A percentile compares a stretch with the other conserved stretches of the same genome.
phyloP scores from a whole-genome alignment of 2,329 filamentous ascomycete genomes.

The Ceratocystis variospora region DNA sequence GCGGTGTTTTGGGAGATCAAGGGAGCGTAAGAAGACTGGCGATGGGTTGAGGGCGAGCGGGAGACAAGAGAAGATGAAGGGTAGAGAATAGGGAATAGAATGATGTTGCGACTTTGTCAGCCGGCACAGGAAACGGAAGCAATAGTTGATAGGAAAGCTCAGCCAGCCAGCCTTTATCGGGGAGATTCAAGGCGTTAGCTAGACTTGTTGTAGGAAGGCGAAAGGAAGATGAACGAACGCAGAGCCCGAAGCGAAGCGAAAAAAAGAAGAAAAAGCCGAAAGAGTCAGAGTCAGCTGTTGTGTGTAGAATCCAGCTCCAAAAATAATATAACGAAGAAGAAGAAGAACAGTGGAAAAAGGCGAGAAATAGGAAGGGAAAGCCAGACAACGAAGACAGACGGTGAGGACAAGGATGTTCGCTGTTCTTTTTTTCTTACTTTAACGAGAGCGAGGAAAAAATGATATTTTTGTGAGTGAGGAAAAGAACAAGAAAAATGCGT shows the following conservation, averaged over 20 bases:
- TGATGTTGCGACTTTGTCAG: not conserved
- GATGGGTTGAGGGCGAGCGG: not conserved
- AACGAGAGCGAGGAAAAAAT: constrained; percentile 1
- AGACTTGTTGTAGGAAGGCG: not conserved
- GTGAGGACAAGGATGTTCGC: constrained; percentile 1
- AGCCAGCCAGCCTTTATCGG: no score
- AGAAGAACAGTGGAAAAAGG: not conserved
- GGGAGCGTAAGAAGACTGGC: not conserved
- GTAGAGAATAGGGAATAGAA: not conserved
- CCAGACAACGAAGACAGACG: constrained; percentile 3
- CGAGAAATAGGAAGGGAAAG: not conserved
- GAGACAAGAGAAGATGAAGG: not conserved
- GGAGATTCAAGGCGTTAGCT: not conserved
- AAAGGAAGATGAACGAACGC: not conserved
- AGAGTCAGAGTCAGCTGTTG: not conserved
- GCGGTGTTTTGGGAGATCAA: constrained; percentile 49
- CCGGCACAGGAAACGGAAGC: no score
- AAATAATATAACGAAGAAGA: not conserved
- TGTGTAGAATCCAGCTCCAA: not conserved
- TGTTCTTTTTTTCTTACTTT: not conserved
- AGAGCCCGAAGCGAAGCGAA: not conserved
- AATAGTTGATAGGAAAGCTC: no score
- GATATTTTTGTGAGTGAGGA: not conserved
- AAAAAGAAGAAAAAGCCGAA: not conserved
- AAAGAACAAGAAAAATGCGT: not conserved